Evolutionary conservation across 192 early-diverging fungal genomes (phyloP).

Genomic region (Podila verticillata): DNA sequence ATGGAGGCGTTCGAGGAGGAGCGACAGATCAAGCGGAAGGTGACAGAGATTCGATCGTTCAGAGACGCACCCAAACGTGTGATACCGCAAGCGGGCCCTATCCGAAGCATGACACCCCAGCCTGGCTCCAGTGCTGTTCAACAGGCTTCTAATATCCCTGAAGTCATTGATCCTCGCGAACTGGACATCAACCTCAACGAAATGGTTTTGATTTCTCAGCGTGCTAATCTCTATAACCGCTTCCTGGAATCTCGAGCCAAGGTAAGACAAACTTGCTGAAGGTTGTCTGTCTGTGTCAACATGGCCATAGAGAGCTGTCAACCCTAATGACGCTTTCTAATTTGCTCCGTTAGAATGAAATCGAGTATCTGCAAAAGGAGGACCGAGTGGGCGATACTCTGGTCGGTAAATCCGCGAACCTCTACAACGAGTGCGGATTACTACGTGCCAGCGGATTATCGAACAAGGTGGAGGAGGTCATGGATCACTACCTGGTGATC

Average conservation of each 20-base stretch:
- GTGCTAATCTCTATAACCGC: conserved; percentile 78
- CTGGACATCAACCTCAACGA: conserved; percentile 84
- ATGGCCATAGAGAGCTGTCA: background rate
- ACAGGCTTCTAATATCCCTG: conserved; percentile 22
- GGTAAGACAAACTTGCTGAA: conserved; percentile 27
- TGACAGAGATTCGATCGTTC: conserved; percentile 62
- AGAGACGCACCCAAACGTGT: conserved; percentile 45
- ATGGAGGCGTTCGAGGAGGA: conserved; percentile 85
- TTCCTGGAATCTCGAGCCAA: conserved; percentile 86
- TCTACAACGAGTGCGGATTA: conserved; percentile 65
- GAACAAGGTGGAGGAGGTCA: conserved; percentile 67
- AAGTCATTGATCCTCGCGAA: conserved; percentile 76
- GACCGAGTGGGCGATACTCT: conserved; percentile 27
- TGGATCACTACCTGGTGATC: conserved; percentile 74
- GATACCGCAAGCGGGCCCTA: conserved; percentile 18
- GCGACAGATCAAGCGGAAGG: conserved; percentile 61
- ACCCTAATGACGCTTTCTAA: background rate
- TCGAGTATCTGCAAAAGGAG: conserved; percentile 36
- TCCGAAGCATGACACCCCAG: conserved; percentile 41
- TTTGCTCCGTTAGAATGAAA: conserved; percentile 30
- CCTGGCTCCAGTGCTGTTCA: conserved; percentile 9
- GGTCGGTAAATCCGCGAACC: conserved; percentile 50
- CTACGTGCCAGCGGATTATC: conserved; percentile 66
- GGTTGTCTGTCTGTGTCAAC: background rate
- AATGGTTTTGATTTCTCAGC: conserved; percentile 83